Evolutionary conservation across 2,329 filamentous ascomycete species (phyloP).

Genomic region (Moelleriella libera): DNA sequence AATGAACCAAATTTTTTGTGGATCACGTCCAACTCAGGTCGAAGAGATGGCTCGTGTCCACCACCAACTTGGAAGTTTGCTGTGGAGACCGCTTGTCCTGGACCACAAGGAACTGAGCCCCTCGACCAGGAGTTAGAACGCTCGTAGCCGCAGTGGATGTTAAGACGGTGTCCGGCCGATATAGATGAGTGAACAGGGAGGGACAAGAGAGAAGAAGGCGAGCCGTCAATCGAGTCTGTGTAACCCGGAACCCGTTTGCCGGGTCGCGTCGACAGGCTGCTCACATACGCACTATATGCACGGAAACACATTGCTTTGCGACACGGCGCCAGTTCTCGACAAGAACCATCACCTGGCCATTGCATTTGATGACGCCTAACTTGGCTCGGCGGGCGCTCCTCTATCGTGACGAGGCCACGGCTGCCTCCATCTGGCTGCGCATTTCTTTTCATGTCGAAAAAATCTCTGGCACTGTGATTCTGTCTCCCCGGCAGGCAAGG

Average conservation of each 20-base stretch:
- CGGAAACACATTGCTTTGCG: not conserved
- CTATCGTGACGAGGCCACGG: no score
- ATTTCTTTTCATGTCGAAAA: not conserved
- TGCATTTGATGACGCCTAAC: no score
- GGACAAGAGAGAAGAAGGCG: constrained; percentile 1
- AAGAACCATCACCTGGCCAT: not conserved
- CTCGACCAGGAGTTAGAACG: no score
- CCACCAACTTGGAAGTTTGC: not conserved
- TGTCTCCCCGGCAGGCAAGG: not conserved
- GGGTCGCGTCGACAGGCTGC: not conserved
- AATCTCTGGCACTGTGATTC: not conserved
- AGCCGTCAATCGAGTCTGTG: not conserved
- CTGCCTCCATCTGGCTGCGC: no score
- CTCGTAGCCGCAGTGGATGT: no score
- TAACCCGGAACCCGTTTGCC: not conserved
- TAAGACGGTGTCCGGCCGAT: not conserved
- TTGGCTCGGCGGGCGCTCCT: no score
- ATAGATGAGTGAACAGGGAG: not conserved
- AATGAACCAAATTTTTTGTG: not conserved
- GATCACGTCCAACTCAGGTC: not conserved
- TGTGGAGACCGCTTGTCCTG: not conserved
- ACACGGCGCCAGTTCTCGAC: not conserved
- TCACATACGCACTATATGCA: no score
- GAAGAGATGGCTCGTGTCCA: not conserved
- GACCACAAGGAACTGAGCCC: not conserved